phyloP scores from a whole-genome alignment of 2,329 filamentous ascomycete genomes.

The Madurella fahalii region DNA sequence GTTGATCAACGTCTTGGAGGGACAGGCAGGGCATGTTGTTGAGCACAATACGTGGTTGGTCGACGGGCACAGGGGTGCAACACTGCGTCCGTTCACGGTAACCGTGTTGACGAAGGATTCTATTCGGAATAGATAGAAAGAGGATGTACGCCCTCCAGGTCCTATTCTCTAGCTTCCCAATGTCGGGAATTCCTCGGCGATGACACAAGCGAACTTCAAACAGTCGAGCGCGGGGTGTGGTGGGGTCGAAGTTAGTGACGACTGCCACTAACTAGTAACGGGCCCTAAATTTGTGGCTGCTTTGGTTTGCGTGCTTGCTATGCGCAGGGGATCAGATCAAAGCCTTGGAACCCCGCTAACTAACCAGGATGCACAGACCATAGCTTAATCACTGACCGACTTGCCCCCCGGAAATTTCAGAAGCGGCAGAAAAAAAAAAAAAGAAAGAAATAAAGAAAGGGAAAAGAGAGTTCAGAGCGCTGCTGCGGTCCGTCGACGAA shows the following conservation, averaged over 20 bases:
- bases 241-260: constrained; percentile 4
- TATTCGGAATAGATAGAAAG: too few relatives aligned
- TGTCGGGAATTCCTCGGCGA: constrained; percentile 3
- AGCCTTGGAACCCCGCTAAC: too few relatives aligned
- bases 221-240: constrained; percentile 8
- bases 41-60: neutral
- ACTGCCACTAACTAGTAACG: neutral
- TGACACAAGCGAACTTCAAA: constrained; percentile 6
- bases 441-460: constrained; percentile 18
- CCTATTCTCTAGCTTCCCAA: neutral
- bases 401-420: constrained; percentile 22
- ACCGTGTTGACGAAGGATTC: too few relatives aligned
- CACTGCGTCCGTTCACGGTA: too few relatives aligned
- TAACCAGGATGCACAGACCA: constrained; percentile 28
- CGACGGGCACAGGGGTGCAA: too few relatives aligned
- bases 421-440: constrained; percentile 26
- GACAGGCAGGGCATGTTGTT: too few relatives aligned
- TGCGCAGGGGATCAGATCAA: too few relatives aligned
- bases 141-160: too few relatives aligned
- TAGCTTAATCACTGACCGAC: constrained; percentile 29
- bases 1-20: neutral
- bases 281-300: neutral
- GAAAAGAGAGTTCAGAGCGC: neutral
- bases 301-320: neutral
- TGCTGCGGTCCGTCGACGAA: neutral